Evolutionary conservation across 257 asterid genomes (phyloP), one percentile per base, ranked within the genome.

Genomic region (Jacaranda copaia): DNA sequence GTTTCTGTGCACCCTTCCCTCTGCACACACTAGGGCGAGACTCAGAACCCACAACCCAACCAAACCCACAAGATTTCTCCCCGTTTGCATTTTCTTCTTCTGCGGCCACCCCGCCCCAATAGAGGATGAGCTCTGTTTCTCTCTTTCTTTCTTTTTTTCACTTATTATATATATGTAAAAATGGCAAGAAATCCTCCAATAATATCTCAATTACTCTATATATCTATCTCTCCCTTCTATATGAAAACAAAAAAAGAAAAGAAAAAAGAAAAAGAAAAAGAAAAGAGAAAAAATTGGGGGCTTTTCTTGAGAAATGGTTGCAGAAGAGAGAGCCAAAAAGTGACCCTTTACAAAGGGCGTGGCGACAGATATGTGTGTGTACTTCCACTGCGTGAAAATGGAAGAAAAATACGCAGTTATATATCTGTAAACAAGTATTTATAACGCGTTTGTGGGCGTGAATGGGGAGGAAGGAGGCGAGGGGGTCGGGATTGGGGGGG

Each of bases 1-100:
- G 82, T 89, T 86, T 45, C 72, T 84, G 77, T 88, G 88, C 82
- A 18, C 76, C 55, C 9, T n/a, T 4, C 61, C 68, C 4, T 56
- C 81, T 2, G 61, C 82, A 14, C 57, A 66, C 53, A 48, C 72
- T 16, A 42, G 5, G 32, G 40, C 60, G 10, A 67, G 1, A 14
- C 80, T 49, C 58, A 83, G 49, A 64, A 80, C 18, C 68, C 49
- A 5, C 51, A 78, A 68, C 1, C 59, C 74, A 13, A 75, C 2
- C 11, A 75, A 45, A 60, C 78, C 32, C 86, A 73, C 3, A 15
- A 56, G 14, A 19, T 7, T 38, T 25, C 68, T 53, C 80, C 74
- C 77, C 82, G 66, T 59, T 36, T 18, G 40, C 32, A 32, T 49
- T 16, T 6, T 20, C 43, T 15, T 69, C 15, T 8, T 8, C 39